These are phyloP conservation scores for Globisporangium cylindrosporum DNA, from an alignment of 352 stramenopile species.

Conservation along the genomic window DNA sequence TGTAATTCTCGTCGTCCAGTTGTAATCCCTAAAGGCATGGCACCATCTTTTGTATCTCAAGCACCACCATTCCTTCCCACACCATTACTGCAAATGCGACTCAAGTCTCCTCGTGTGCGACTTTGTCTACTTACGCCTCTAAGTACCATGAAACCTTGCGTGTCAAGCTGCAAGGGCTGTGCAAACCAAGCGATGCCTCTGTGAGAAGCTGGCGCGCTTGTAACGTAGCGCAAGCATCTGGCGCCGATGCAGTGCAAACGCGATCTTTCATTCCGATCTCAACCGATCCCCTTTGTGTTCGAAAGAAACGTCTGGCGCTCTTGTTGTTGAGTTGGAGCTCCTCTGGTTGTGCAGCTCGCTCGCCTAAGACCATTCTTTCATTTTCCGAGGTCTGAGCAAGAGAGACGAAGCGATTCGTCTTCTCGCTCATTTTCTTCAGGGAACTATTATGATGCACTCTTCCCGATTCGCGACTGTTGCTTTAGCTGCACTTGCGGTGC, in stretches of 20 bases:
- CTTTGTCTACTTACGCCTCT: not conserved
- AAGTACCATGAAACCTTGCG: not conserved
- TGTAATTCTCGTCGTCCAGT: not conserved
- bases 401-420: not conserved
- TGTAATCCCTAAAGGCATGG: not conserved
- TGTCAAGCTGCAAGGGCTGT: not conserved
- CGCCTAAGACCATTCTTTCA: not conserved
- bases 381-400: constrained; percentile 2
- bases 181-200: not conserved
- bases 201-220: not conserved
- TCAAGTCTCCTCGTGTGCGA: not conserved
- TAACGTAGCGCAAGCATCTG: not conserved
- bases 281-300: not conserved
- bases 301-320: not conserved
- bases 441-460: not conserved
- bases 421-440: not conserved
- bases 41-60: not conserved
- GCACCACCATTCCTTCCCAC: not conserved
- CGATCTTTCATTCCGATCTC: not conserved
- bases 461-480: not conserved
- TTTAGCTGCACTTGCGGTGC: constrained; percentile 1
- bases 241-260: not conserved
- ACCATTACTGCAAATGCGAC: not conserved
- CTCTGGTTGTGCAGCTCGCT: not conserved
- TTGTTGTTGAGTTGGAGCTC: not conserved